phyloP scores from a whole-genome alignment of 768 basidiomycete species.

The Amanita subjunquillea region DNA sequence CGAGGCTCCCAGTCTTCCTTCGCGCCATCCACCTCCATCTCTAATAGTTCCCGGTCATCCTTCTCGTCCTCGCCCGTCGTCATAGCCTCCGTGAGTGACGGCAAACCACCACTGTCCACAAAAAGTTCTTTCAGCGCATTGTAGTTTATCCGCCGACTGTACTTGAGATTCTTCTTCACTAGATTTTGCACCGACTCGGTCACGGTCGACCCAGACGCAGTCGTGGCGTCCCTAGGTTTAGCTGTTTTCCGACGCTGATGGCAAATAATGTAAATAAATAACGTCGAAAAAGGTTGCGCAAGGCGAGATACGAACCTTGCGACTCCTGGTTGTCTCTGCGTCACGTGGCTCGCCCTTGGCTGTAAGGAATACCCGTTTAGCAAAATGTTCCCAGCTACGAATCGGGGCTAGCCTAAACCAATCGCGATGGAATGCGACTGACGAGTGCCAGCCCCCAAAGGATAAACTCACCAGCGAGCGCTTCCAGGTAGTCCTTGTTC shows the following conservation, averaged over 20 bases:
- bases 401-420: no score
- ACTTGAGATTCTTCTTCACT: conserved; percentile 76
- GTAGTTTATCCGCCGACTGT: conserved; percentile 92
- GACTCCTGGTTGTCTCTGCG: conserved; percentile 39
- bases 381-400: conserved; percentile 15
- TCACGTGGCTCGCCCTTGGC: conserved; percentile 60
- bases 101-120: conserved; percentile 29
- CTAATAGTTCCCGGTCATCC: conserved; percentile 31
- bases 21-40: conserved; percentile 23
- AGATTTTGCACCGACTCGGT: conserved; percentile 72
- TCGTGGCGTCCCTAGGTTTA: conserved; percentile 66
- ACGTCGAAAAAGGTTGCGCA: conserved; percentile 19
- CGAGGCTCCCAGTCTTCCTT: conserved; percentile 25
- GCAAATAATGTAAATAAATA: conserved; percentile 8
- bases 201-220: conserved; percentile 56
- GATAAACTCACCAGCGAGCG: conserved; percentile 58
- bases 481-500: conserved; percentile 85
- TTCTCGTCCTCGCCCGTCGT: conserved; percentile 31
- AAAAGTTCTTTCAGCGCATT: conserved; percentile 80
- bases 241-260: conserved; percentile 56
- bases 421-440: no score
- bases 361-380: conserved; percentile 32
- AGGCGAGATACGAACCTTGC: conserved; percentile 63
- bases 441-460: neutral
- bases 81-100: conserved; percentile 19